phyloP scores from a whole-genome alignment of 2,329 filamentous ascomycete species.

The Monilinia polystroma region DNA sequence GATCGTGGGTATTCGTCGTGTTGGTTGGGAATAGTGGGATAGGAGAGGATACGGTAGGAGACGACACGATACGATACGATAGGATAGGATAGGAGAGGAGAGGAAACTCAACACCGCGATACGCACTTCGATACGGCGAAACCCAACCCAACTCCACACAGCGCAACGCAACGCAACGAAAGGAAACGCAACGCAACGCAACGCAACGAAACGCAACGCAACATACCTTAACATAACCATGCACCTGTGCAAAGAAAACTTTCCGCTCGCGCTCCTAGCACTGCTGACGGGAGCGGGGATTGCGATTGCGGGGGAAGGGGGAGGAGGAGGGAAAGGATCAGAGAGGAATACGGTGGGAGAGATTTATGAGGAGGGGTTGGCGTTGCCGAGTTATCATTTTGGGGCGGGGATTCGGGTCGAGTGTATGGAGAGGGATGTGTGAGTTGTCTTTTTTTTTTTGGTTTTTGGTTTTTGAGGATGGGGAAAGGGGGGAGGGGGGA shows the following conservation, averaged over 20 bases:
- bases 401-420: slow-evolving; percentile 67
- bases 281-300: background rate
- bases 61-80: too few relatives aligned
- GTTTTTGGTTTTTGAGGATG: background rate
- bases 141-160: too few relatives aligned
- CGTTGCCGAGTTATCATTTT: slow-evolving; percentile 61
- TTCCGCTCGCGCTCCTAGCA: background rate
- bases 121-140: too few relatives aligned
- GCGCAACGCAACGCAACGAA: too few relatives aligned
- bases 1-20: too few relatives aligned
- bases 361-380: slow-evolving; percentile 31
- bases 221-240: too few relatives aligned
- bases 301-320: background rate
- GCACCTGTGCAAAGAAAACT: too few relatives aligned
- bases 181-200: slow-evolving; percentile 39
- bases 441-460: slow-evolving; percentile 41
- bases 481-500: background rate
- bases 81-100: too few relatives aligned
- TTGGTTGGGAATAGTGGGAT: too few relatives aligned
- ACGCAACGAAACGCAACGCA: background rate
- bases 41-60: too few relatives aligned
- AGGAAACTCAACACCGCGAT: too few relatives aligned
- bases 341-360: background rate
- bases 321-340: too few relatives aligned
- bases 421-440: slow-evolving; percentile 74